Conservation (phyloP, 139 green algal species). For the Chlorella vulgaris region DNA sequence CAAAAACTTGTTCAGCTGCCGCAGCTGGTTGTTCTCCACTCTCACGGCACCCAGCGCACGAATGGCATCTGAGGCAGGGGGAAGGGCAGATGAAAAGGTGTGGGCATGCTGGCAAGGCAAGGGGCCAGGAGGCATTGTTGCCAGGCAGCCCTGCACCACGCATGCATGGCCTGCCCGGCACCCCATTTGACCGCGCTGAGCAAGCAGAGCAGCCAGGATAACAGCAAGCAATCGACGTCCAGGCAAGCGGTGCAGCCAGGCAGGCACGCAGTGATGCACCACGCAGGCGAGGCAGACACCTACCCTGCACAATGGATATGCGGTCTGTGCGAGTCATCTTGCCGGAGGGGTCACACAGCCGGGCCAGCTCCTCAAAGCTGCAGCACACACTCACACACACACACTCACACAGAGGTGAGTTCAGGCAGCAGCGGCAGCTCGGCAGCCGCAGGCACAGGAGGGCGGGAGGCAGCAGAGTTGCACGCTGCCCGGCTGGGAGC, state of each 20-base stretch:
- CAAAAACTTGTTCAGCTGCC: slow-evolving; percentile 69
- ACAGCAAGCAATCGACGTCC: too few relatives aligned
- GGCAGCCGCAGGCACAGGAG: too few relatives aligned
- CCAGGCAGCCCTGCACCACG: background rate
- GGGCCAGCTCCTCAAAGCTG: slow-evolving; percentile 62
- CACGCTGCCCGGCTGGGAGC: too few relatives aligned
- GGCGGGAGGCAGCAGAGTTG: too few relatives aligned
- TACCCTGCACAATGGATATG: slow-evolving; percentile 49
- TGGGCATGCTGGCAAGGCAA: background rate
- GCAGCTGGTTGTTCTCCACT: slow-evolving; percentile 64
- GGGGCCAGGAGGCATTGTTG: background rate
- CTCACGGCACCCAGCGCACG: slow-evolving; percentile 53
- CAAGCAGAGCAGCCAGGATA: too few relatives aligned
- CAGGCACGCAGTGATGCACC: background rate
- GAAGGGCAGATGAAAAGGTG: background rate
- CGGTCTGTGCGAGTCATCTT: slow-evolving; percentile 58
- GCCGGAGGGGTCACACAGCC: slow-evolving; percentile 49
- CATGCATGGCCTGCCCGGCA: background rate
- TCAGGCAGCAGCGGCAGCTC: too few relatives aligned
- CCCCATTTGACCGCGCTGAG: too few relatives aligned
- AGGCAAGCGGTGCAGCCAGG: background rate
- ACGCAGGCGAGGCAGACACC: background rate
- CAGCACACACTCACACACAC: too few relatives aligned
- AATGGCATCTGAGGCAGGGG: slow-evolving; percentile 49
- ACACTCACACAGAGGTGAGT: too few relatives aligned